A percentile compares a stretch with the other conserved stretches of the same genome.
These are phyloP conservation scores for Mycena sp. DNA, from an alignment of 1,284 basidiomycete species.

Conservation along the genomic window DNA sequence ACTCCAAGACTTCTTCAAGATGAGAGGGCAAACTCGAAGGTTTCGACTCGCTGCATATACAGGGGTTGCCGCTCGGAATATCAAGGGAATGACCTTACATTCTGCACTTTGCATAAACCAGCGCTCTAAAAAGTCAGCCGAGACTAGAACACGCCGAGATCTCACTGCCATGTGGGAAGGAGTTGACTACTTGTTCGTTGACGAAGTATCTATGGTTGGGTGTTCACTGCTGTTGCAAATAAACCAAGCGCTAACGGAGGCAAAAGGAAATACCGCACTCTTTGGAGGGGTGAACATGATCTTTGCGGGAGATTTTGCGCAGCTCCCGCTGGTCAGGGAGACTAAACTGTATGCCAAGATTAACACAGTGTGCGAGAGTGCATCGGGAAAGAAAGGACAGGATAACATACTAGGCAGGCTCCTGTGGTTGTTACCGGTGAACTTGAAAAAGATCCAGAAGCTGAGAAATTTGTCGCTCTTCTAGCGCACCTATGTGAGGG, in stretches of 20 bases:
- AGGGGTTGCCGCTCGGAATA: conserved; percentile 32
- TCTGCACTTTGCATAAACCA: conserved; percentile 26
- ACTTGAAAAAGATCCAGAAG: conserved; percentile 32
- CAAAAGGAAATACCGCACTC: too few relatives aligned
- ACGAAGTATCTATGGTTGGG: too few relatives aligned
- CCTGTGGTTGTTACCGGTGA: conserved; percentile 33
- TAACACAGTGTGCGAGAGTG: not conserved
- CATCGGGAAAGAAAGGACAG: conserved; percentile 24
- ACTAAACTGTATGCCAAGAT: conserved; percentile 29
- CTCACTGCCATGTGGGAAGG: too few relatives aligned
- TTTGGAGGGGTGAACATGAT: too few relatives aligned
- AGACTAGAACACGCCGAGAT: too few relatives aligned
- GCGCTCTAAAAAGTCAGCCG: not conserved
- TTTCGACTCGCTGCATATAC: too few relatives aligned
- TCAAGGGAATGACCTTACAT: conserved; percentile 35
- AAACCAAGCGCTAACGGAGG: too few relatives aligned
- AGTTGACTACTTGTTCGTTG: too few relatives aligned
- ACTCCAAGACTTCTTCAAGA: too few relatives aligned
- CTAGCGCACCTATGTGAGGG: conserved; percentile 38
- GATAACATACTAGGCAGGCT: conserved; percentile 37
- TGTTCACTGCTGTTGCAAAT: too few relatives aligned
- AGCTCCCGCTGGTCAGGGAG: conserved; percentile 44
- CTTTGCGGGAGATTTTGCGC: conserved; percentile 53
- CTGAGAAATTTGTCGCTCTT: conserved; percentile 37
- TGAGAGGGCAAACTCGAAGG: too few relatives aligned